Evolutionary conservation across 176 grass and related monocot species (phyloP), one percentile per base, ranked within the genome.

Genomic region (Lolium multiflorum): DNA sequence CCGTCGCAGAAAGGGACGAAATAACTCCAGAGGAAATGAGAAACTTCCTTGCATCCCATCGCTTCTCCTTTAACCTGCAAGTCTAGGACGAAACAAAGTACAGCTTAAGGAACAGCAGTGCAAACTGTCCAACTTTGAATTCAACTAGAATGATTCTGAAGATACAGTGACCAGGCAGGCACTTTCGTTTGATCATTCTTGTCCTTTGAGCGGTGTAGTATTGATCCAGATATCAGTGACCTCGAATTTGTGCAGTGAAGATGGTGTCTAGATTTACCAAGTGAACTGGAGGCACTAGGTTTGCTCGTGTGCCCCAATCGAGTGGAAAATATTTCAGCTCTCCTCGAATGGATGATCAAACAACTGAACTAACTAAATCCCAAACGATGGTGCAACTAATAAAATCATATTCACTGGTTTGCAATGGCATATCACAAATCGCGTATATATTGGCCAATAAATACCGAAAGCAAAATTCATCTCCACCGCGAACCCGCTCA

Each of bases 61-160:
- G 91, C 89, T 94, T 99, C 94, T 99, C 97, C 82, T 99, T 99
- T 82, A 94, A 92, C 97, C 97, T 99, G 97, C 84, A 89, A 90
- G 85, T 99, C 94, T 96, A 96, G 89, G 87, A 94, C 71, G 92
- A 76, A 76, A 91, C 79, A 81, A 76, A 82, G 82, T 86, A 55
- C 25, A 88, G 55, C 51, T 89, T 77, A 91, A 71, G 78, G 51
- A 50, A 81, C 71, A 13, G 56, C 26, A 80, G 47, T 2, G 14
- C 39, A 82, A 22, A 57, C 25, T 61, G 1, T 10, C n/a, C 37
- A 84, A 87, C 0, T 58, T 48, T 10, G 5, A 68, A 79, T 38
- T 37, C 11, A 82, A 82, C 20, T 3, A 12, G 15, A 7, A 11
- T 79, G 10, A 71, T 52, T 61, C 83, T 24, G 35, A 82, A 51